Evolutionary conservation across 108 stramenopile species (phyloP).

Genomic region (Skeletonema tropicum): DNA sequence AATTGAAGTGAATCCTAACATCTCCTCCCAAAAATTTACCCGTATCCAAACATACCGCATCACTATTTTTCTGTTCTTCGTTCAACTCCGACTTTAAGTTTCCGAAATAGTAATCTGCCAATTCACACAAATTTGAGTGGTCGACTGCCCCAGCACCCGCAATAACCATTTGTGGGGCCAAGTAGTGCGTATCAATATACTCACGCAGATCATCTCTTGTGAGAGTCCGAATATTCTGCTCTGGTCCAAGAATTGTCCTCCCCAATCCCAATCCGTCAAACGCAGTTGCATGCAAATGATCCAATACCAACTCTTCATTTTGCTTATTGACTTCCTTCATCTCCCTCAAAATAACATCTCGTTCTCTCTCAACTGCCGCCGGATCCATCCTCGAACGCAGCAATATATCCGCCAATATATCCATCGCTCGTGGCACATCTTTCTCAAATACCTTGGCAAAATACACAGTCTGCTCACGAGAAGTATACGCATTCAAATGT

Average conservation of each 20-base stretch:
- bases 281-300: conserved; percentile 98
- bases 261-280: conserved; percentile 95
- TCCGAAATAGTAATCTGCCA: conserved; percentile 94
- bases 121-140: conserved; percentile 86
- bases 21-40: conserved; percentile 96
- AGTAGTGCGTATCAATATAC: conserved; percentile 98
- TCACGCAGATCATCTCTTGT: conserved; percentile 83
- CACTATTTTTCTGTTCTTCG: conserved; percentile 58
- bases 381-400: conserved; percentile 89
- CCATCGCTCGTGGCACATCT: conserved; percentile 93
- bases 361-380: conserved; percentile 90
- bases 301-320: conserved; percentile 97
- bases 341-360: conserved; percentile 98
- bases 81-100: conserved; percentile 64
- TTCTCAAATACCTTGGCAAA: conserved; percentile 98
- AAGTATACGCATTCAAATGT: conserved; percentile 98
- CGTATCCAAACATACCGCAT: conserved; percentile 88
- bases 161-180: conserved; percentile 97
- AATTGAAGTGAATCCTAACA: conserved; percentile 90
- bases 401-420: conserved; percentile 97
- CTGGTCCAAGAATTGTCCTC: conserved; percentile 96
- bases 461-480: conserved; percentile 99
- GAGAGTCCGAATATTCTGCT: conserved; percentile 90
- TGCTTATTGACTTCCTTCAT: conserved; percentile 99
- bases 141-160: conserved; percentile 97